A percentile compares a stretch with the other conserved stretches of the same genome.
phyloP scores from a whole-genome alignment of 2,329 filamentous ascomycete species.

The Leptographium procerum region DNA sequence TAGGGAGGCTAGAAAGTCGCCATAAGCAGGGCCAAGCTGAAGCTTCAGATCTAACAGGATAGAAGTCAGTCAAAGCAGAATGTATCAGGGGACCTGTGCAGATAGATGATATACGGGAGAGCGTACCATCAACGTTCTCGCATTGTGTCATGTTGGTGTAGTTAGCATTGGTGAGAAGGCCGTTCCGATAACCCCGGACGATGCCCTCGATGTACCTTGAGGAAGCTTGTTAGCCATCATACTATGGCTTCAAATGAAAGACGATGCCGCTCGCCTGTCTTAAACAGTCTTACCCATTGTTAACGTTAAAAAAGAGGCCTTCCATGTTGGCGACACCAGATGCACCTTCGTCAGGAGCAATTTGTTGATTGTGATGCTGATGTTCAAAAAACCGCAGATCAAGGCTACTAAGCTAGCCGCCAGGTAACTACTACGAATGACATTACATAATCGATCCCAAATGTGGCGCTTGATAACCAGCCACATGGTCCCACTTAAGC shows the following conservation, averaged over 20 bases:
- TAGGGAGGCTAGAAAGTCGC: conserved; percentile 87
- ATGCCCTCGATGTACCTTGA: conserved; percentile 93
- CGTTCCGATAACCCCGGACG: conserved; percentile 91
- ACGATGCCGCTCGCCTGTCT: not conserved
- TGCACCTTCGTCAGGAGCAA: conserved; percentile 4
- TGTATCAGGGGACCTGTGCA: not conserved
- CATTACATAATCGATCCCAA: not conserved
- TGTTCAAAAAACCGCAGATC: not conserved
- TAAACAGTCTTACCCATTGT: conserved; percentile 58
- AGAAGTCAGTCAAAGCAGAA: not conserved
- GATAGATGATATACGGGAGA: not conserved
- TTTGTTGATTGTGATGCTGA: conserved; percentile 7
- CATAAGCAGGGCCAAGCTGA: conserved; percentile 90
- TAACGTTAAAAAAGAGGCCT: conserved; percentile 87
- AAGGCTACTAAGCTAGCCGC: not conserved
- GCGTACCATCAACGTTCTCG: conserved; percentile 86
- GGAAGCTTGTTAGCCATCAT: not conserved
- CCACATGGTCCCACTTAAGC: not conserved
- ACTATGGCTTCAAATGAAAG: not conserved
- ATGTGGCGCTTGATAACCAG: not conserved
- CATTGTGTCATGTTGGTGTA: conserved; percentile 96
- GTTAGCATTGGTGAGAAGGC: conserved; percentile 77
- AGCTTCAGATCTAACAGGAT: conserved; percentile 73
- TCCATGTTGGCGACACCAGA: conserved; percentile 51
- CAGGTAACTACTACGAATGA: not conserved